Percentiles rank a stretch among this genome's conserved stretches.
These are phyloP conservation scores for Macroventuria anomochaeta DNA, from an alignment of 2,329 filamentous ascomycete genomes.

Conservation along the genomic window DNA sequence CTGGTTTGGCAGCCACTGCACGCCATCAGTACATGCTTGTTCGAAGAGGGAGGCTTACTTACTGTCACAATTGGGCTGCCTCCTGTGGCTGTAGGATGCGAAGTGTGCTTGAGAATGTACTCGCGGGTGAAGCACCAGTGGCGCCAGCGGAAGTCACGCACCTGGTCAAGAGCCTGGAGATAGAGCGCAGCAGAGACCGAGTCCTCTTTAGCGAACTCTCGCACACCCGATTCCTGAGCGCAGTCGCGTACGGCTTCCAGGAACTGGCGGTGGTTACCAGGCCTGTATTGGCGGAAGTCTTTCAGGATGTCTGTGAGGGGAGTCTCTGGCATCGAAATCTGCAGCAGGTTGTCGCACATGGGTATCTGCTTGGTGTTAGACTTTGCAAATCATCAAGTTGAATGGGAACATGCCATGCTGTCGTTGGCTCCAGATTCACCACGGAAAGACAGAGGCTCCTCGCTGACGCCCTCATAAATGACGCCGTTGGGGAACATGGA, in stretches of 20 bases:
- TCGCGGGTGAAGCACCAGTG: conserved; percentile 87
- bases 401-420: conserved; percentile 67
- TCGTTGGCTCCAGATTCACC: conserved; percentile 95
- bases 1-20: conserved; percentile 78
- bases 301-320: conserved; percentile 86
- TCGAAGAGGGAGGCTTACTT: conserved; percentile 20
- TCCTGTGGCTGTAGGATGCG: conserved; percentile 78
- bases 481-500: conserved; percentile 94
- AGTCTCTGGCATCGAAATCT: conserved; percentile 86
- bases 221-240: conserved; percentile 60
- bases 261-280: conserved; percentile 87
- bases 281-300: conserved; percentile 89
- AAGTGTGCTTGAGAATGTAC: conserved; percentile 81
- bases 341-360: conserved; percentile 83
- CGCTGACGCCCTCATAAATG: conserved; percentile 82
- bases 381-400: too few species aligned
- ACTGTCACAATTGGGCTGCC: conserved; percentile 80
- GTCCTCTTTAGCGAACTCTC: conserved; percentile 69
- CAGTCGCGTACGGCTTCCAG: conserved; percentile 71
- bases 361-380: conserved; percentile 63
- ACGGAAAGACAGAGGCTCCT: conserved; percentile 79
- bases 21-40: conserved; percentile 12
- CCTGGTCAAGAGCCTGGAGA: conserved; percentile 68
- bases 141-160: conserved; percentile 81
- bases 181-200: conserved; percentile 60